phyloP scores from a whole-genome alignment of 2,329 filamentous ascomycete genomes.

The Tolypocladium ovalisporum region DNA sequence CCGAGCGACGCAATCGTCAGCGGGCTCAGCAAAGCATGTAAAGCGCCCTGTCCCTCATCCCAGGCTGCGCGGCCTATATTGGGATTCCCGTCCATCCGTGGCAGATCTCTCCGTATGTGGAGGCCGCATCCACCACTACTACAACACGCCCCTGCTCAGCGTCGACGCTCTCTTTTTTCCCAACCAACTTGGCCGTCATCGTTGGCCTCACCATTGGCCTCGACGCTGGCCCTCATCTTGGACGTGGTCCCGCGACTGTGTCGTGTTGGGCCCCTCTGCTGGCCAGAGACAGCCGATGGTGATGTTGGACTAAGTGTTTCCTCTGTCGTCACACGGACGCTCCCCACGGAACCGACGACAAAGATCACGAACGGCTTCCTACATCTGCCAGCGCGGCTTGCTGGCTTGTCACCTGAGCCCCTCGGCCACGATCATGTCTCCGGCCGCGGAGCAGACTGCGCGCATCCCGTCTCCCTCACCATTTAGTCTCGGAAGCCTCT shows the following conservation, averaged over 20 bases:
- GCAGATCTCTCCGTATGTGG: not conserved
- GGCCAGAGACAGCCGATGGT: slow-evolving; percentile 15
- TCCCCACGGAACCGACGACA: slow-evolving; percentile 1
- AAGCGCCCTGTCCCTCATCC: not conserved
- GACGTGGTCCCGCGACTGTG: not conserved
- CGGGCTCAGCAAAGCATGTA: not conserved
- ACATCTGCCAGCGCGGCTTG: not conserved
- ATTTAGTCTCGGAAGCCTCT: slow-evolving; percentile 20
- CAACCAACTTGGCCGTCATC: not conserved
- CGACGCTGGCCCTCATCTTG: not conserved
- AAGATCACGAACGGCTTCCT: slow-evolving; percentile 1
- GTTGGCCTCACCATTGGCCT: not conserved
- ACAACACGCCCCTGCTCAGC: not conserved
- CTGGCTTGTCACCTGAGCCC: slow-evolving; percentile 24
- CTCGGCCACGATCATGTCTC: slow-evolving; percentile 26
- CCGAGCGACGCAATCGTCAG: not conserved
- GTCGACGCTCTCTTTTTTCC: not conserved
- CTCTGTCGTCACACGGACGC: slow-evolving; percentile 10
- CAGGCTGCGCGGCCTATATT: not conserved
- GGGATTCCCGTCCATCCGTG: not conserved
- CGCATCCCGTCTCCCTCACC: slow-evolving; percentile 21
- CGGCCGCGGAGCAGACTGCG: slow-evolving; percentile 21
- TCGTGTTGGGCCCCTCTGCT: slow-evolving; percentile 10
- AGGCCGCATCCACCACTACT: not conserved
- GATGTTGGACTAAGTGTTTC: slow-evolving; percentile 13